Conservation (phyloP, 2,329 filamentous ascomycete species). For the Didymella arachidicola region DNA sequence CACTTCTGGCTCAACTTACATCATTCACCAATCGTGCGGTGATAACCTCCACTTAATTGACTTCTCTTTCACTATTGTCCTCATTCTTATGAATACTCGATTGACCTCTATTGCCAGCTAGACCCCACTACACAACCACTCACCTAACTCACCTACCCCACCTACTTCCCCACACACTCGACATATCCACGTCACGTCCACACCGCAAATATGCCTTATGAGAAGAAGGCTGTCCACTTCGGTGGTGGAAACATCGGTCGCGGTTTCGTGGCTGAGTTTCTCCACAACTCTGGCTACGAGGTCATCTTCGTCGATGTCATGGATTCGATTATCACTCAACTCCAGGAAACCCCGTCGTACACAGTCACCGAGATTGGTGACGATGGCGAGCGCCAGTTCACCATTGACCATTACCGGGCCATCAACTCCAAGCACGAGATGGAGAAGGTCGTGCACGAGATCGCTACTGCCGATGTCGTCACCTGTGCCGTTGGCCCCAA, state of each 20-base stretch:
- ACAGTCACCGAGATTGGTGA: slow-evolving; percentile 91
- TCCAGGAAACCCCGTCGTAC: slow-evolving; percentile 81
- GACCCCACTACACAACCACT: slow-evolving; percentile 10
- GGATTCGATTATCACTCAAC: slow-evolving; percentile 78
- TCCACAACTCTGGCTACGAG: slow-evolving; percentile 93
- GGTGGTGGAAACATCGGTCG: slow-evolving; percentile 63
- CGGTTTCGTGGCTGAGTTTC: slow-evolving; percentile 66
- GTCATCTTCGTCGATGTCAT: slow-evolving; percentile 97
- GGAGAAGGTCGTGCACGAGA: slow-evolving; percentile 81
- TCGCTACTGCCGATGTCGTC: slow-evolving; percentile 85
- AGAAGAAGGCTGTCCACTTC: slow-evolving; percentile 62
- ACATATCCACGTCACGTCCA: slow-evolving; percentile 13
- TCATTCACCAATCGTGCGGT: background rate
- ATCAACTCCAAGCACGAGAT: slow-evolving; percentile 93
- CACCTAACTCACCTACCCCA: background rate
- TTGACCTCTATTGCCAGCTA: slow-evolving; percentile 11
- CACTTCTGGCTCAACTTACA: background rate
- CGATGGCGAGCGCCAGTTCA: slow-evolving; percentile 80
- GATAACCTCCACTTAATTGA: background rate
- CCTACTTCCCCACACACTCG: slow-evolving; percentile 7
- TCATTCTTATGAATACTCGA: background rate
- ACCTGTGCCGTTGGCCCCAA: slow-evolving; percentile 97
- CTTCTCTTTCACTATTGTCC: background rate
- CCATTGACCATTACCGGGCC: slow-evolving; percentile 93
- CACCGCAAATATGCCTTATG: slow-evolving; percentile 44